Percentiles rank a stretch among this genome's conserved stretches.
Conservation (phyloP, 192 early-diverging fungal genomes). For the Diversispora eburnea region DNA sequence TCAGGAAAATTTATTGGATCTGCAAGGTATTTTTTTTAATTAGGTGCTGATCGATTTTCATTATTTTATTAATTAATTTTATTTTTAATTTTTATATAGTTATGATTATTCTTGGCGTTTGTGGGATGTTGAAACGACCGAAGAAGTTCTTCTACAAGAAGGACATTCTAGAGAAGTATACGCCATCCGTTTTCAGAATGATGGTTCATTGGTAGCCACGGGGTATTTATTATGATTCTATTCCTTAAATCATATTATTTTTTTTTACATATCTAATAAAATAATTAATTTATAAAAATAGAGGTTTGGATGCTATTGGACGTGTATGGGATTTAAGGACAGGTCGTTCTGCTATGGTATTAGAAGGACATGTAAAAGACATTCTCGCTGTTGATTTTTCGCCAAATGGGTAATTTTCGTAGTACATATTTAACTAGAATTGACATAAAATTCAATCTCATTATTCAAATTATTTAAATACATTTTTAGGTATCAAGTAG, state of each 20-base stretch:
- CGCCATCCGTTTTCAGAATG: conserved; percentile 85
- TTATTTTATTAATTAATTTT: neutral
- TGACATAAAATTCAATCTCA: neutral
- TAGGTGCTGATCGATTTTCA: neutral
- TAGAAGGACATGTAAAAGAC: conserved; percentile 90
- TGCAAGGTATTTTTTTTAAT: conserved; percentile 34
- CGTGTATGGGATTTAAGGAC: conserved; percentile 95
- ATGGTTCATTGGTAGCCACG: conserved; percentile 86
- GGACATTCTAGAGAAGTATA: conserved; percentile 95
- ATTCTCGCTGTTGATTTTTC: conserved; percentile 87
- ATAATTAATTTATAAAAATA: conserved; percentile 25
- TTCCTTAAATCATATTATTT: neutral
- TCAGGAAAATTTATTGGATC: conserved; percentile 78
- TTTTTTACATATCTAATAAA: neutral
- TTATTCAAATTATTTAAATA: neutral
- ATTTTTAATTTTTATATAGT: conserved; percentile 30
- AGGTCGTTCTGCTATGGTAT: conserved; percentile 80
- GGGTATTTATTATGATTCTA: conserved; percentile 47
- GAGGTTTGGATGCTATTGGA: conserved; percentile 89
- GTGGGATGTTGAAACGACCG: conserved; percentile 81
- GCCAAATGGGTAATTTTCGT: conserved; percentile 63
- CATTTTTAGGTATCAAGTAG: conserved; percentile 71
- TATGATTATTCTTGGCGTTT: conserved; percentile 93
- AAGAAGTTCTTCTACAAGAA: conserved; percentile 85
- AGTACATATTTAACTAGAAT: neutral